Evolutionary conservation across 805 yeast species (phyloP).

Genomic region (Cyberlindnera veronae): DNA sequence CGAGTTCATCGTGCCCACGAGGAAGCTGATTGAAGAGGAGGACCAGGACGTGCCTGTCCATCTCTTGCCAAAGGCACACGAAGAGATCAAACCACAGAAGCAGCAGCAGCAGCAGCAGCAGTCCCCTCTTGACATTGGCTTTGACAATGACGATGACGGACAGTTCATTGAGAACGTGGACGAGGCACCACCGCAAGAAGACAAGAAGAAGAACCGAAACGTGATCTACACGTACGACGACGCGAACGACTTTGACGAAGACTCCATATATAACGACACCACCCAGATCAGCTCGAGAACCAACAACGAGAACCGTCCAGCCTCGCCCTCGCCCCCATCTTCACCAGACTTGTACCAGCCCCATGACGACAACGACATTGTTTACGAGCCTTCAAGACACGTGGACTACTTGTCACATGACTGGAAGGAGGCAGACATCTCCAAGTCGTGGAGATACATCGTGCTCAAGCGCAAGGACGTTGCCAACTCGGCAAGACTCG

Average conservation of each 20-base stretch:
- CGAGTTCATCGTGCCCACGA: conserved; percentile 54
- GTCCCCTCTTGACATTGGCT: conserved; percentile 3
- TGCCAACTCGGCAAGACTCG: conserved; percentile 76
- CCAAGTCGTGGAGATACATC: conserved; percentile 94
- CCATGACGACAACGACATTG: conserved; percentile 84
- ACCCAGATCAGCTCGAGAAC: conserved; percentile 12
- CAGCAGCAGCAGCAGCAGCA: conserved; percentile 2
- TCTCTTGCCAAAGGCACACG: too few species aligned
- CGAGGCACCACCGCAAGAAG: conserved; percentile 8
- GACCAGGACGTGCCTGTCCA: not conserved
- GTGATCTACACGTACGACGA: conserved; percentile 20
- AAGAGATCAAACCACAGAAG: too few species aligned
- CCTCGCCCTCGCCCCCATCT: conserved; percentile 35
- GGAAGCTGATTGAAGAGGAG: conserved; percentile 33
- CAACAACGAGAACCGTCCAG: conserved; percentile 41
- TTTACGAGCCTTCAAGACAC: conserved; percentile 79
- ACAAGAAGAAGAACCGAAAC: conserved; percentile 12
- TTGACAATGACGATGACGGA: conserved; percentile 16
- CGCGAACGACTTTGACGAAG: conserved; percentile 18
- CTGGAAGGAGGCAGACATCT: conserved; percentile 93
- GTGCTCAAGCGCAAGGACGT: conserved; percentile 78
- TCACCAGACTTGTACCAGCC: conserved; percentile 24
- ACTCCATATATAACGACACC: conserved; percentile 15
- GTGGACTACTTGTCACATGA: conserved; percentile 94
- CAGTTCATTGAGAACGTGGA: conserved; percentile 25